Conservation (phyloP, 2,329 filamentous ascomycete genomes). For the Diaporthe citri region DNA sequence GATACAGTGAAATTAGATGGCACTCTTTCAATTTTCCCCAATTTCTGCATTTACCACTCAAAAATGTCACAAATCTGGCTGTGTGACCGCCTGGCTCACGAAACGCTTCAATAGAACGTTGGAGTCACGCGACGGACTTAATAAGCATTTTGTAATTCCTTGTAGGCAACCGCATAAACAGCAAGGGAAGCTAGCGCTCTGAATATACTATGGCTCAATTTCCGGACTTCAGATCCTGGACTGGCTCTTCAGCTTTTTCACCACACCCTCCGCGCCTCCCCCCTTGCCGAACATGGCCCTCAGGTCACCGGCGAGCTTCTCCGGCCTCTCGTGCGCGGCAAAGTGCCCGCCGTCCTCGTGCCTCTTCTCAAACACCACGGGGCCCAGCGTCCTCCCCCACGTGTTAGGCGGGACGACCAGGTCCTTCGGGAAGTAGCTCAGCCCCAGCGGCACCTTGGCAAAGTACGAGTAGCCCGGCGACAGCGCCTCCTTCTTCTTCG, state of each 20-base stretch:
- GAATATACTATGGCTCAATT: neutral
- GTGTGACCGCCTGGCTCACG: neutral
- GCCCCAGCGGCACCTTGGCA: constrained; percentile 40
- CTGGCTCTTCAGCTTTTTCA: constrained; percentile 41
- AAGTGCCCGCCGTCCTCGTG: constrained; percentile 71
- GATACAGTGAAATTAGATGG: neutral
- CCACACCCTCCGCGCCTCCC: constrained; percentile 57
- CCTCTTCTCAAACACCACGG: constrained; percentile 68
- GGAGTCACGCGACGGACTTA: no score
- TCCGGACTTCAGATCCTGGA: neutral
- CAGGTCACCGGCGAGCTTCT: constrained; percentile 65
- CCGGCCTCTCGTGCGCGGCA: constrained; percentile 69
- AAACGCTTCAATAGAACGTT: neutral
- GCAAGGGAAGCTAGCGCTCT: neutral
- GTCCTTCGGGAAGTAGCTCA: constrained; percentile 68
- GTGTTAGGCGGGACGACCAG: constrained; percentile 64
- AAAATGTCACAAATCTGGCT: neutral
- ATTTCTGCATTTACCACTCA: neutral
- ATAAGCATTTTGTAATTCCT: no score
- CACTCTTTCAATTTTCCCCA: neutral
- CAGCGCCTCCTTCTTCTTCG: constrained; percentile 53
- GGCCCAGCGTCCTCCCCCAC: constrained; percentile 71
- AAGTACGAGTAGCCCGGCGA: constrained; percentile 28
- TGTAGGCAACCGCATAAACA: constrained; percentile 35
- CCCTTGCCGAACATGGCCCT: constrained; percentile 68